phyloP scores from a whole-genome alignment of 208 protist species.

The Willaertia magna region DNA sequence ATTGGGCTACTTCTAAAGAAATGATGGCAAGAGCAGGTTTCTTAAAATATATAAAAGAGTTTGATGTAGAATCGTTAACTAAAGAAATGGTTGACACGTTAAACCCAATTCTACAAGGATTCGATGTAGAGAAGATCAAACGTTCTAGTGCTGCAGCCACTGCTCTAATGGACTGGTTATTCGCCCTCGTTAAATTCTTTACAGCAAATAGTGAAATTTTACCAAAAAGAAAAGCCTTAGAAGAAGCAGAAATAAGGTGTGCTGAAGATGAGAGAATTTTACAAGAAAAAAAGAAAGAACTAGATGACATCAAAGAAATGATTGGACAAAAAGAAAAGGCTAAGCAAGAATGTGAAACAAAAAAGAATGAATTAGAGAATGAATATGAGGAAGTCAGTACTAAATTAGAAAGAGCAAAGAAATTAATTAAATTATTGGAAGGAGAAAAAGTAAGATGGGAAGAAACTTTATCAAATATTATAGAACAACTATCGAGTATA shows the following conservation, averaged over 20 bases:
- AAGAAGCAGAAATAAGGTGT: constrained; percentile 26
- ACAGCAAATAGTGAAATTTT: constrained; percentile 24
- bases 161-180: constrained; percentile 32
- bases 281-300: constrained; percentile 20
- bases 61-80: constrained; percentile 34
- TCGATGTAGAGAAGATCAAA: constrained; percentile 19
- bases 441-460: constrained; percentile 80
- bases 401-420: constrained; percentile 79
- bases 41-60: constrained; percentile 29
- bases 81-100: constrained; percentile 26
- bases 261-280: constrained; percentile 6
- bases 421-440: constrained; percentile 79
- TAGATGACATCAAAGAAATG: constrained; percentile 56
- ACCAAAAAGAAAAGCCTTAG: constrained; percentile 25
- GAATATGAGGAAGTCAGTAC: constrained; percentile 75
- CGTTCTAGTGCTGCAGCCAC: constrained; percentile 24
- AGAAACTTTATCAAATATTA: constrained; percentile 55
- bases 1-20: constrained; percentile 32
- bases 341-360: constrained; percentile 59
- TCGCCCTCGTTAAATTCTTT: constrained; percentile 32
- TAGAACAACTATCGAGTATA: constrained; percentile 60
- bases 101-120: constrained; percentile 21
- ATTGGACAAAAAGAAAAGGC: constrained; percentile 55
- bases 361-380: constrained; percentile 74
- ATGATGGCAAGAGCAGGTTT: constrained; percentile 35